Evolutionary conservation across 805 yeast genomes (phyloP), one percentile per base, ranked within the genome.

Genomic region (Saccharomyces cerevisiae): DNA sequence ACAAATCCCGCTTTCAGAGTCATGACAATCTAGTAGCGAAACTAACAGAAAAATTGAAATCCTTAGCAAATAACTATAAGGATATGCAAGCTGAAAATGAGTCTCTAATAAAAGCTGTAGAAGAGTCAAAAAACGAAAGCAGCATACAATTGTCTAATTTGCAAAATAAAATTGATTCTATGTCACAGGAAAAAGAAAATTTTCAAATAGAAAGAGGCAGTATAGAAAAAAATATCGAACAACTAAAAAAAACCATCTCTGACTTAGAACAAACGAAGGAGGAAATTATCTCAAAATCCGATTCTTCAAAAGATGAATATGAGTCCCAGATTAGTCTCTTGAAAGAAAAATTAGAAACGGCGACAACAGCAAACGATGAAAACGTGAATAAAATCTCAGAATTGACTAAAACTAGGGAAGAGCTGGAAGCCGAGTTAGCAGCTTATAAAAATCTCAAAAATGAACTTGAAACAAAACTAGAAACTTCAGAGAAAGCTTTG

Each of bases 41-140:
- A 54, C 57, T 79, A 48, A 74, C 79, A 0, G 77, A 72, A 17
- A 79, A 78, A 61, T 61, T 80, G 43, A 75, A 75, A 59, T 66
- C 72, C 1, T 63, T 81, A 17, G 79, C 80, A 1, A 56, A 61
- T 6, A 61, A 62, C 6, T 69, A 61, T 48, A 66, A 67, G 43
- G 68, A 65, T 6, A 51, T 72, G 21, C 62, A 63, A 17, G 22
- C 36, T 1, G 70, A 65, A 26, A 68, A 66, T 46, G 57, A 59
- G 5, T 28, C 24, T 3, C 49, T 68, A 14, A 63, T 63, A 29
- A 48, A 54, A 8, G 14, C 55, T 6, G 10, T 70, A 3, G 46
- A 58, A 2, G 30, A 55, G 2, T 13, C 50, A 2, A 55, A 57
- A n/a, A 52, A 26, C 1, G 48, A 59, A 1, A 53, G 57, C n/a